Base-by-base conservation (phyloP, 345 rosid genomes). In the Acer yangbiense region DNA sequence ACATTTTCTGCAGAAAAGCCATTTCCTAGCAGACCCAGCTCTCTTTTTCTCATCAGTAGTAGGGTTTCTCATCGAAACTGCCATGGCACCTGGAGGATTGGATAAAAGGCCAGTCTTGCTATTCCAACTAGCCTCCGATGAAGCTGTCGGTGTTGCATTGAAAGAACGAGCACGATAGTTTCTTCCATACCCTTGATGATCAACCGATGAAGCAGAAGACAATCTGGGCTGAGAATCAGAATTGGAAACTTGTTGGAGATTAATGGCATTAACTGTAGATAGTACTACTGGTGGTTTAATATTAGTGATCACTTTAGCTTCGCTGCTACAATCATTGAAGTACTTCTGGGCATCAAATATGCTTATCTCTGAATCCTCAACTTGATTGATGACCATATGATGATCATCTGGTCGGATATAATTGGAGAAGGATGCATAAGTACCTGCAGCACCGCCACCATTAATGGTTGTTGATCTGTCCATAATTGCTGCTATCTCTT, bases 71-170 rank as follows among this genome's bases (percentile, higher is more conserved):
- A 88, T 76, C 21, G 89, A 82, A 10, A 90, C 83, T 3, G 84
- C 77, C 16, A 81, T 25, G 58, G 87, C 88, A 6, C 93, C 94
- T 0, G 93, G 91, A 20, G 94, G 97, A 77, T 80, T 89, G 4
- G 84, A 69, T 60, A 94, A 74, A 67, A 91, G 77, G 21, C 97
- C 98, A 20, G 89, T 88, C 87, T 90, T 95, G 82, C 97, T 93
- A 72, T 94, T 94, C 97, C 97, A 94, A 69, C 98, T 94, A 13
- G 92, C 98, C 82, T 95, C 98, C 1, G 94, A 95, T 1, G 98
- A 93, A 46, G 91, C 87, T 57, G 89, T 91, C 7, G 94, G 93
- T 10, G 90, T 88, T 2, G 90, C 86, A 68, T 73, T 85, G 78
- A 87, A 88, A 8, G 93, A 83, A 0, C 85, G 88, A 17, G 88